Evolutionary conservation across 176 grass and related monocot species (phyloP).

Genomic region (Carex parvula): DNA sequence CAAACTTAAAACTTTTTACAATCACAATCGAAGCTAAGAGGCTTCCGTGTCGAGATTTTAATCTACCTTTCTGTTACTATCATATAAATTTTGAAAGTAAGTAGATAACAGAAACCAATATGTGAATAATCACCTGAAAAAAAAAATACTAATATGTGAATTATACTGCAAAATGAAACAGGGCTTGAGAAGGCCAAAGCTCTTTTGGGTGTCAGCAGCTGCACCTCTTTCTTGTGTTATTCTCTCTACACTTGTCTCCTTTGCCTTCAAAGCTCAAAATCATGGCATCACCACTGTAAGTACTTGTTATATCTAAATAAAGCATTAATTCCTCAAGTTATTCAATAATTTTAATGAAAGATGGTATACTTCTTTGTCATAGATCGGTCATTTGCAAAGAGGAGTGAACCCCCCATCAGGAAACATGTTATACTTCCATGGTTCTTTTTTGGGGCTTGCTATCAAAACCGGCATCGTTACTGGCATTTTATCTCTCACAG

Average conservation of each 20-base stretch:
- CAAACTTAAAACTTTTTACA: background rate
- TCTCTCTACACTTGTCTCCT: constrained; percentile 74
- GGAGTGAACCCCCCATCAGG: constrained; percentile 89
- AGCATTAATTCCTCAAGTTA: background rate
- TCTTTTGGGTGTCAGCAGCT: constrained; percentile 89
- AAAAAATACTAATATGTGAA: background rate
- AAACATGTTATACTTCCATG: constrained; percentile 79
- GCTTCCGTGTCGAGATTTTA: background rate
- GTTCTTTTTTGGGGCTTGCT: constrained; percentile 69
- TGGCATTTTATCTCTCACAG: constrained; percentile 86
- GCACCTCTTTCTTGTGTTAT: constrained; percentile 83
- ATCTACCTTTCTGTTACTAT: background rate
- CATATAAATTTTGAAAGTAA: background rate
- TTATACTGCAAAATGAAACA: constrained; percentile 32
- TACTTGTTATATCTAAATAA: background rate
- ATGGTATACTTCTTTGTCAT: background rate
- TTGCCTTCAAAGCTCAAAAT: constrained; percentile 51
- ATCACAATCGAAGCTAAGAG: background rate
- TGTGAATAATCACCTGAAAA: background rate
- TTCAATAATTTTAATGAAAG: background rate
- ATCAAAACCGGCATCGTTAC: constrained; percentile 93
- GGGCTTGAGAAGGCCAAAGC: constrained; percentile 70
- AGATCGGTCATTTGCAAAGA: constrained; percentile 78
- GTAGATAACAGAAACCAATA: background rate
- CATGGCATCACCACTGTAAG: constrained; percentile 79